phyloP scores from a whole-genome alignment of 805 yeast species.

The Grigorovia jiainica region DNA sequence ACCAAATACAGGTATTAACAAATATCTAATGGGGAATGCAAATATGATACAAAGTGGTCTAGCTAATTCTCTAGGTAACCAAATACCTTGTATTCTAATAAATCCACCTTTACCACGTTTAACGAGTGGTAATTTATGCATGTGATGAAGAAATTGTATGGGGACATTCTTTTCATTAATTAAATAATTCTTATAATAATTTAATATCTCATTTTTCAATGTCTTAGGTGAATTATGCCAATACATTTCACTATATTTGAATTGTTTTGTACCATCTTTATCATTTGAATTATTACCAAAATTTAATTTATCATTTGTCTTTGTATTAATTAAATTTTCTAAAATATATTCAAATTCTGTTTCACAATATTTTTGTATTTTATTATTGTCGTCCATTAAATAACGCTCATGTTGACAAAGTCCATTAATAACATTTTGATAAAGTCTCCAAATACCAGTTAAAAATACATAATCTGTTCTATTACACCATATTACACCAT shows the following conservation, averaged over 20 bases:
- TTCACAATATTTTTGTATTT: slow-evolving; percentile 3
- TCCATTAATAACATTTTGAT: slow-evolving; percentile 26
- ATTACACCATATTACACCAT: slow-evolving; percentile 81
- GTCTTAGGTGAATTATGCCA: not conserved
- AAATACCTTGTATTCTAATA: slow-evolving; percentile 87
- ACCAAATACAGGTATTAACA: slow-evolving; percentile 76
- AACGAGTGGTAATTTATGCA: slow-evolving; percentile 17
- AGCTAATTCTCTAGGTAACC: slow-evolving; percentile 72
- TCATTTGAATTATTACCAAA: not conserved
- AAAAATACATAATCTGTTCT: slow-evolving; percentile 76
- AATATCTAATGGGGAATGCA: slow-evolving; percentile 67
- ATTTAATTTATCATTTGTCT: not conserved
- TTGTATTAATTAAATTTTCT: not conserved
- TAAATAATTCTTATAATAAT: slow-evolving; percentile 9
- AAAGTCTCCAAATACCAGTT: slow-evolving; percentile 74
- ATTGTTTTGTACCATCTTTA: not conserved
- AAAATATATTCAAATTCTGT: slow-evolving; percentile 4
- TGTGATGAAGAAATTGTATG: slow-evolving; percentile 7
- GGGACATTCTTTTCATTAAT: slow-evolving; percentile 7
- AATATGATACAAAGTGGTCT: slow-evolving; percentile 59
- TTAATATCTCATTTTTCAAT: slow-evolving; percentile 5
- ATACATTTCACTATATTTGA: not conserved
- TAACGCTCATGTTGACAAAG: slow-evolving; percentile 8
- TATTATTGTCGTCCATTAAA: not conserved
- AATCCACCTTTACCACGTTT: slow-evolving; percentile 86